A percentile compares a stretch with the other conserved stretches of the same genome.
These are phyloP conservation scores for Moricandia moricandioides DNA, from an alignment of 345 rosid genomes.

Conservation along the genomic window DNA sequence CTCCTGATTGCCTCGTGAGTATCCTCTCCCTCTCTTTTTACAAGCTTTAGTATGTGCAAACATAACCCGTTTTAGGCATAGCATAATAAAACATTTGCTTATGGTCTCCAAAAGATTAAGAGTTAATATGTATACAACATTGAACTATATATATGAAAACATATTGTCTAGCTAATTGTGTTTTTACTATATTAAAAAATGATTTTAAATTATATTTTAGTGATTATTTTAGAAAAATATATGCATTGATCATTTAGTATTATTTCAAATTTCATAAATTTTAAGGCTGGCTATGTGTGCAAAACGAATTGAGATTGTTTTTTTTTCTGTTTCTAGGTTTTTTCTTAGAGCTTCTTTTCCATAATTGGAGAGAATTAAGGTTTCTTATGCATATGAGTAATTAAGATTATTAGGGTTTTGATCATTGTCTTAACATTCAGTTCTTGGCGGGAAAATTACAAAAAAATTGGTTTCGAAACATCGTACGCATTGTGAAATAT, in stretches of 20 bases:
- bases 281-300: too few relatives aligned
- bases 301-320: background rate
- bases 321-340: constrained; percentile 8
- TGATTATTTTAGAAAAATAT: too few relatives aligned
- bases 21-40: background rate
- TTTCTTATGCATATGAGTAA: background rate
- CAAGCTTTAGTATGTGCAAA: background rate
- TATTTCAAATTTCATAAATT: too few relatives aligned
- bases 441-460: background rate
- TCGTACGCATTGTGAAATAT: background rate
- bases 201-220: too few relatives aligned
- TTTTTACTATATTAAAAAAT: too few relatives aligned
- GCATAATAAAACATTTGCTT: too few relatives aligned
- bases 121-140: too few relatives aligned
- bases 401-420: background rate
- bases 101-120: too few relatives aligned
- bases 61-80: too few relatives aligned
- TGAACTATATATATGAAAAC: too few relatives aligned
- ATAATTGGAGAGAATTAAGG: constrained; percentile 11
- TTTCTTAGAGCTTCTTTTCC: background rate
- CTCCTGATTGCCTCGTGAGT: constrained; percentile 72
- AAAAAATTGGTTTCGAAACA: background rate
- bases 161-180: too few relatives aligned
- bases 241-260: background rate
- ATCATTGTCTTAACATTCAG: background rate